phyloP scores from a whole-genome alignment of 2,329 filamentous ascomycete genomes.

The Lachnellula cervina region DNA sequence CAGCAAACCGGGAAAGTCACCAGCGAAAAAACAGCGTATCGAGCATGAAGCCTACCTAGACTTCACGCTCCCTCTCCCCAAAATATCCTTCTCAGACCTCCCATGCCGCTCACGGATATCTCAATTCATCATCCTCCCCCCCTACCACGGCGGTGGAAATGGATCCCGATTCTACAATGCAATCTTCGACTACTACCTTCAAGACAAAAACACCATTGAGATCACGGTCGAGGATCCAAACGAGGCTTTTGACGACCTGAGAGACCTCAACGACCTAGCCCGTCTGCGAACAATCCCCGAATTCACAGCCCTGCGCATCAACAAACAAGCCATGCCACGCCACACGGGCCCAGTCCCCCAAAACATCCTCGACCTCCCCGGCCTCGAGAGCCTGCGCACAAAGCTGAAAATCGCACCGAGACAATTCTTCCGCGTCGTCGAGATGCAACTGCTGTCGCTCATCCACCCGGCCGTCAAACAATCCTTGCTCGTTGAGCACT shows the following conservation, averaged over 20 bases:
- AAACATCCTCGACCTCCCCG: slow-evolving; percentile 53
- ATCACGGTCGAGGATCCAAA: slow-evolving; percentile 94
- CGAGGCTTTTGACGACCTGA: slow-evolving; percentile 74
- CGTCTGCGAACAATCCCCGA: slow-evolving; percentile 56
- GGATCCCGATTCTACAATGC: slow-evolving; percentile 76
- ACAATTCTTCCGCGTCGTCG: slow-evolving; percentile 70
- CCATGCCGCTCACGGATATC: slow-evolving; percentile 81
- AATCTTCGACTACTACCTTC: slow-evolving; percentile 67
- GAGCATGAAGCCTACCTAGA: slow-evolving; percentile 26
- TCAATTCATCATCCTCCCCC: slow-evolving; percentile 86
- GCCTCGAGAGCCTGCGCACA: slow-evolving; percentile 52
- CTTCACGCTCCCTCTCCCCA: slow-evolving; percentile 36
- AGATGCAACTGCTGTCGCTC: slow-evolving; percentile 67
- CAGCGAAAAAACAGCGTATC: slow-evolving; percentile 31
- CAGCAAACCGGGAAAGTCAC: slow-evolving; percentile 39
- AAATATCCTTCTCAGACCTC: slow-evolving; percentile 49
- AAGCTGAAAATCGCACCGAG: slow-evolving; percentile 67
- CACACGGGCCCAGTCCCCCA: slow-evolving; percentile 44
- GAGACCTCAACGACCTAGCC: slow-evolving; percentile 68
- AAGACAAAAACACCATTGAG: slow-evolving; percentile 62
- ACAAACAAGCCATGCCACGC: slow-evolving; percentile 47
- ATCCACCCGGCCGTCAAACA: slow-evolving; percentile 54
- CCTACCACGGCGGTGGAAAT: slow-evolving; percentile 76
- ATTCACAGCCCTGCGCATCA: slow-evolving; percentile 53
- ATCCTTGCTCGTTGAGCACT: slow-evolving; percentile 37